Base-by-base conservation (phyloP, 805 yeast genomes). In the Yarrowia porcina region DNA sequence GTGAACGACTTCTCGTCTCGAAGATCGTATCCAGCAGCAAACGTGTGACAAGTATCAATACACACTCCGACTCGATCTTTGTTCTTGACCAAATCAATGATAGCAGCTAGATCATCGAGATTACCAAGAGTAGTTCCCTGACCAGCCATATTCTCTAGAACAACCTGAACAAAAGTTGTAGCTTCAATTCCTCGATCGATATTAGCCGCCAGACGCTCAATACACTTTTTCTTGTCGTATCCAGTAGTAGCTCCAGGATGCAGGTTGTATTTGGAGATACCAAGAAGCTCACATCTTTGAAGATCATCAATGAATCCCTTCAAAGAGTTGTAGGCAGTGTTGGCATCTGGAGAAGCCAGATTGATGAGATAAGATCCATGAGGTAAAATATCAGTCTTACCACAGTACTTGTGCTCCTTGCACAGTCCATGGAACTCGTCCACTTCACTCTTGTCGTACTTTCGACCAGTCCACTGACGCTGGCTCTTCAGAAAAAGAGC, bases 121-220 rank as follows among this genome's bases (percentile, higher is more conserved):
- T 82, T 79, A 0, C 98, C 99, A 42, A 94, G 87, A 65, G 93
- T 80, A 66, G 89, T 87, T 2, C 97, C 97, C 68, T 90, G 96
- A 10, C 99, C 99, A 1, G 99, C 97, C 99, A 94, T 94, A 71
- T 93, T 94, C 71, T 94, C 99, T 64, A 94, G 80, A 12, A 94
- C 96, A 45, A 94, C 85, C 70, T 87, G 92, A 32, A 94, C 98
- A 71, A 84, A 87, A 7, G 76, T 69, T 0, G 99, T 94, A 63
- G 83, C 84, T 25, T 75, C 74, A 54, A 89, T 86, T 5, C 96
- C 97, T 50, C 76, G 79, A 73, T 94, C 93, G 66, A 94, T 86
- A 67, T 88, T 87, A 23, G 79, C 78, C 0, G 98, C 98, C 66
- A 94, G 77, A 64, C 85, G 83, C 60, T 75, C 75, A 38, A 92